A percentile compares a stretch with the other conserved stretches of the same genome.
phyloP scores from a whole-genome alignment of 495 filamentous ascomycete genomes.

The Podospora anserina region DNA sequence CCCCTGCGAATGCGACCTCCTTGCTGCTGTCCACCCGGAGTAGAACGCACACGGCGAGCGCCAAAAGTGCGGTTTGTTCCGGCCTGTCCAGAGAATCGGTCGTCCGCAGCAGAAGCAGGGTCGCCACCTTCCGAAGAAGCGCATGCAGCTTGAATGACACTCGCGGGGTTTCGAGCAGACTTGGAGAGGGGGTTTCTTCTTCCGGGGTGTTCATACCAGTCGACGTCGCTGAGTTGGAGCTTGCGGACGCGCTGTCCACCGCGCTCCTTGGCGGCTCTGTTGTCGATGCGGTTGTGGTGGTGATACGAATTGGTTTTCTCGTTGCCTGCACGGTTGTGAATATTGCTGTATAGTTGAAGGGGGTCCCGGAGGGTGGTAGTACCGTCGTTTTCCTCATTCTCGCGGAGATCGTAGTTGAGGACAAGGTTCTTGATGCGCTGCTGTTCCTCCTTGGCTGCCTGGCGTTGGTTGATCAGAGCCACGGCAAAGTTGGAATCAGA shows the following conservation, averaged over 20 bases:
- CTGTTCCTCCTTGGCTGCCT: conserved; percentile 93
- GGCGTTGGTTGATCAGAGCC: conserved; percentile 91
- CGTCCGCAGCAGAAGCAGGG: neutral
- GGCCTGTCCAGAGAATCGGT: neutral
- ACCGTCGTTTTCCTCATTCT: conserved; percentile 73
- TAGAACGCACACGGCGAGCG: neutral
- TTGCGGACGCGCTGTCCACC: conserved; percentile 81
- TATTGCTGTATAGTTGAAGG: conserved; percentile 41
- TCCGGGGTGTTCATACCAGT: conserved; percentile 67
- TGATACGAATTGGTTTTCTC: conserved; percentile 47
- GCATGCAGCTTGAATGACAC: neutral
- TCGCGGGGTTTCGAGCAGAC: neutral
- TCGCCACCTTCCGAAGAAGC: neutral
- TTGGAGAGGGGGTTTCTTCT: neutral
- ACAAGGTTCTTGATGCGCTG: conserved; percentile 97
- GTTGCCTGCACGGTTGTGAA: conserved; percentile 46
- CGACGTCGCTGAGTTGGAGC: conserved; percentile 91
- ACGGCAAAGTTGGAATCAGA: conserved; percentile 93
- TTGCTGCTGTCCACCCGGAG: neutral
- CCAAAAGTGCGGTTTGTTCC: neutral
- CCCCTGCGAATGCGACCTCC: neutral
- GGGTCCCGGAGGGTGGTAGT: conserved; percentile 45
- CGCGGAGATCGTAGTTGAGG: conserved; percentile 88
- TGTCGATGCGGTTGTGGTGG: conserved; percentile 58
- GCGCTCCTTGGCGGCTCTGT: conserved; percentile 63